Evolutionary conservation across 257 asterid species (phyloP).

Genomic region (Hygrophila difformis): DNA sequence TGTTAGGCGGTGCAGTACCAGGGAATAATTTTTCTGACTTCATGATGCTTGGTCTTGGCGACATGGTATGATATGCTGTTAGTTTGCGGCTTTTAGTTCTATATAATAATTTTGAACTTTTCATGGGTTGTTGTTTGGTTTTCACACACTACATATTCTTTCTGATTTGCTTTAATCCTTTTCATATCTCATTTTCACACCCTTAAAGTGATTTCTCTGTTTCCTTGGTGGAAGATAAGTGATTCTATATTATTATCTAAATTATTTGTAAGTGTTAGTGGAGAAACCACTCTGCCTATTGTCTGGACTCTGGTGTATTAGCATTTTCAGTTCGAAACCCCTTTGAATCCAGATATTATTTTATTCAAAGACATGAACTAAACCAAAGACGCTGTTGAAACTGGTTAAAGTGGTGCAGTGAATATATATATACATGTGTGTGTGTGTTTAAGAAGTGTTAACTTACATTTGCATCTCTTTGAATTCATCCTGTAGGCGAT

Average conservation of each 20-base stretch:
- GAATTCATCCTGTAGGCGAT: slow-evolving; percentile 57
- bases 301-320: no score
- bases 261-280: no score
- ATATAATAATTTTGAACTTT: not conserved
- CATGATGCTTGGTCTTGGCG: slow-evolving; percentile 86
- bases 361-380: no score
- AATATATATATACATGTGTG: not conserved
- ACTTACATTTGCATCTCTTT: not conserved
- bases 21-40: slow-evolving; percentile 50
- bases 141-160: not conserved
- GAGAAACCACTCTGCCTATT: no score
- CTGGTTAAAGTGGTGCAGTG: no score
- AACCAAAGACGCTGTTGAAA: no score
- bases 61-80: slow-evolving; percentile 43
- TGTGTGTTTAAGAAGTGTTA: not conserved
- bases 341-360: no score
- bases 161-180: not conserved
- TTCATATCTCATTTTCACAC: not conserved
- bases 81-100: slow-evolving; percentile 3
- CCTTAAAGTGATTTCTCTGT: not conserved
- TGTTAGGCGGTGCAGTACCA: slow-evolving; percentile 53
- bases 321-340: no score
- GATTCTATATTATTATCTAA: not conserved
- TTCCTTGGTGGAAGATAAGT: not conserved
- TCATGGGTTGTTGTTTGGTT: not conserved